Evolutionary conservation across 2,329 filamentous ascomycete species (phyloP).

Genomic region (Cercospora zeae-maydis): DNA sequence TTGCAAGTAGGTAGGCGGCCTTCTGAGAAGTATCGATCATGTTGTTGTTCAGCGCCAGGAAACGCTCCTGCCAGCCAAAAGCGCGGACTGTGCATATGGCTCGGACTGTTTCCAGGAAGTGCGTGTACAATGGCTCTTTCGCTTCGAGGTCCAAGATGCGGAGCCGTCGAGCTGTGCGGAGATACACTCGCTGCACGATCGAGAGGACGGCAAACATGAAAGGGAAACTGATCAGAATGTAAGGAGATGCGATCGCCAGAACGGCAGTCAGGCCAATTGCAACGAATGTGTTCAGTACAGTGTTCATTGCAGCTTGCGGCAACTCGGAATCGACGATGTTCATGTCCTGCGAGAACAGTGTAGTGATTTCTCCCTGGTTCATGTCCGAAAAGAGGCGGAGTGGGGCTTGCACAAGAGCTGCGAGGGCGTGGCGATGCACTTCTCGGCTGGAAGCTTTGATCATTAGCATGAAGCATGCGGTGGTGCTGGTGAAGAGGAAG

Average conservation of each 20-base stretch:
- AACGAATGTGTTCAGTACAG: background rate
- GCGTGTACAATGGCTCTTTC: background rate
- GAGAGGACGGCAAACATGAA: background rate
- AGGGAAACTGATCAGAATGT: background rate
- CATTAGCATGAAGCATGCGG: background rate
- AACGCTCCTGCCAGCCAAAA: background rate
- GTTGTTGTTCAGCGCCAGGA: background rate
- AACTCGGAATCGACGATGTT: background rate
- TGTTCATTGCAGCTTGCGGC: background rate
- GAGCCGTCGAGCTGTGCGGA: background rate
- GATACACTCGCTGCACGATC: background rate
- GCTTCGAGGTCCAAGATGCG: background rate
- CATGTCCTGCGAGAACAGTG: background rate
- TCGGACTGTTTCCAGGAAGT: background rate
- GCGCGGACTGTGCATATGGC: background rate
- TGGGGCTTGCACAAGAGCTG: background rate
- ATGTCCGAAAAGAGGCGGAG: background rate
- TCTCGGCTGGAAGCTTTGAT: background rate
- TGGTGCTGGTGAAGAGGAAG: background rate
- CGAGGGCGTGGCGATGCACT: background rate
- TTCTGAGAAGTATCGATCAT: background rate
- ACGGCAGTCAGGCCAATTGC: background rate
- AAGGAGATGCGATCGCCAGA: background rate
- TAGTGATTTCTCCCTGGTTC: background rate
- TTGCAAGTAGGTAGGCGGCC: background rate